A percentile compares a stretch with the other conserved stretches of the same genome.
These are phyloP conservation scores for Lathyrus aphaca DNA, from an alignment of 306 rosid species.

Conservation along the genomic window DNA sequence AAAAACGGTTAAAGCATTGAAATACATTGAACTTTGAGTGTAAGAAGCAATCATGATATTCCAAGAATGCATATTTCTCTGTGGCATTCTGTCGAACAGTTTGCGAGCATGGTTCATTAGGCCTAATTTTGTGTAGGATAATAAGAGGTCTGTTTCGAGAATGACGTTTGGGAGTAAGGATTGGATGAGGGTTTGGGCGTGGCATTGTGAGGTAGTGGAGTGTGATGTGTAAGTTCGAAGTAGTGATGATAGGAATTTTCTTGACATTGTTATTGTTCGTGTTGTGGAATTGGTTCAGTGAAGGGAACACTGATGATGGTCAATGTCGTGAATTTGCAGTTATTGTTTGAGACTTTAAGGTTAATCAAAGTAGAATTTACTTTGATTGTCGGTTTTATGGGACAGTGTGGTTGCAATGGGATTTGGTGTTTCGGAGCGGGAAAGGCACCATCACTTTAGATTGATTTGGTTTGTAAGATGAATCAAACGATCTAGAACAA, in stretches of 20 bases:
- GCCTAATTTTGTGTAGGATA: slow-evolving; percentile 51
- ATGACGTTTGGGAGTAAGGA: slow-evolving; percentile 53
- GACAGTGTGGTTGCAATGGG: no score
- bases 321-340: no score
- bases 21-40: slow-evolving; percentile 41
- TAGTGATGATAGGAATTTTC: slow-evolving; percentile 46
- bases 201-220: slow-evolving; percentile 53
- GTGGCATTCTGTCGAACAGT: slow-evolving; percentile 61
- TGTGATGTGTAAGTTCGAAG: slow-evolving; percentile 47
- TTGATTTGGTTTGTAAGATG: no score
- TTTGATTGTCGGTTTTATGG: no score
- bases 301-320: neutral
- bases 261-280: neutral
- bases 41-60: slow-evolving; percentile 66
- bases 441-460: no score
- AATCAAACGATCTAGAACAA: no score
- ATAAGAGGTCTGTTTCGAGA: slow-evolving; percentile 65
- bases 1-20: slow-evolving; percentile 46
- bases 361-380: no score
- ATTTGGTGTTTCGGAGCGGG: no score
- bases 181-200: slow-evolving; percentile 59
- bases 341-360: no score
- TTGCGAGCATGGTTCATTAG: slow-evolving; percentile 50
- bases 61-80: slow-evolving; percentile 74
- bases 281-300: neutral